Evolutionary conservation across 2,329 filamentous ascomycete species (phyloP), one percentile per base, ranked within the genome.

Genomic region (Ceratocystis diversiconidia): DNA sequence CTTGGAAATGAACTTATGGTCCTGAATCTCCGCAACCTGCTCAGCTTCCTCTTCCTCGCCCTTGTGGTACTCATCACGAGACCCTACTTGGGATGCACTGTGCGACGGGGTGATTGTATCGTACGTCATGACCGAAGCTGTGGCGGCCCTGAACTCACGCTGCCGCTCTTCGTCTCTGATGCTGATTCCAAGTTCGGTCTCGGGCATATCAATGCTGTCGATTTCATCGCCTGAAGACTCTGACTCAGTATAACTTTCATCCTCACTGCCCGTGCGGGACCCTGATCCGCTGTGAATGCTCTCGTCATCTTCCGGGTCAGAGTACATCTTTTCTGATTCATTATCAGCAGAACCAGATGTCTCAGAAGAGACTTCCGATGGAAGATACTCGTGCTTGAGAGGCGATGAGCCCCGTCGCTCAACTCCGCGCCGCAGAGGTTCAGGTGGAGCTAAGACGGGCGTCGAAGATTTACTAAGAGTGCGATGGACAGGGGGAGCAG

Each of bases 351-450:
- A 50, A 8, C 84, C 82, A 0, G 85, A 86, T 59, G 83, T 84
- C 5, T 84, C 77, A 0, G 83, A 85, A 0, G 82, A 85, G 61
- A 79, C 75, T 62, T 86, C 83, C 0, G 94, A 97, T 15, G 92
- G 92, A 69, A 92, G 87, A 71, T 96, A 99, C 76, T 99, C 92
- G 73, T 97, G 92, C 77, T 99, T 99, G 62, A 99, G 79, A 0
- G 94, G 94, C 1, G 94, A 99, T 0, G 94, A 97, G 1, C 85
- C 88, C 19, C 91, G 85, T 57, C 92, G 84, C 72, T 87, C 83
- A 25, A 83, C 69, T 74, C 74, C 79, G n/a, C 44, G 64, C 7
- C 63, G 66, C 2, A 65, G 60, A 30, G 59, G 63, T 8, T 67
- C 66, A 1, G 66, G 66, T 19, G 55, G 28, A 7, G 32, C 41